Evolutionary conservation across 2,329 filamentous ascomycete genomes (phyloP).

Genomic region (Fusarium heterosporum): DNA sequence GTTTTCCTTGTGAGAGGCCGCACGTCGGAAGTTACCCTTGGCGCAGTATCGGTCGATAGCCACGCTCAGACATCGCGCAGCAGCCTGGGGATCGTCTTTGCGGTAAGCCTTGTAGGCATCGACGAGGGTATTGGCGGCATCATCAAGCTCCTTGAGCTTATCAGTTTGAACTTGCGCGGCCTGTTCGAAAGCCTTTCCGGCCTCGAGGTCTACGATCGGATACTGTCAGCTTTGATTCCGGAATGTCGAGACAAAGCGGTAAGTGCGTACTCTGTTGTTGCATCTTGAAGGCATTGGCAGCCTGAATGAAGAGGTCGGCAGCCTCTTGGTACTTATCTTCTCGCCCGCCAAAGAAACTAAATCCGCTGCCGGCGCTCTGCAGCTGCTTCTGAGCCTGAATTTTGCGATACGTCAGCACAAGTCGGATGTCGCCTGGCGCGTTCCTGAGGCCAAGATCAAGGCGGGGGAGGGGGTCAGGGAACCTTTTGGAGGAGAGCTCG

Average conservation of each 20-base stretch:
- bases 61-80: slow-evolving; percentile 80
- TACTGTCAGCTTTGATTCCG: slow-evolving; percentile 22
- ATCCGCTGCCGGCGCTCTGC: slow-evolving; percentile 79
- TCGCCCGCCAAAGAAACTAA: slow-evolving; percentile 88
- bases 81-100: slow-evolving; percentile 85
- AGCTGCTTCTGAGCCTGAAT: slow-evolving; percentile 86
- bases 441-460: slow-evolving; percentile 14
- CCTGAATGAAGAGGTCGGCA: slow-evolving; percentile 86
- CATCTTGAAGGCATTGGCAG: slow-evolving; percentile 91
- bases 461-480: slow-evolving; percentile 41
- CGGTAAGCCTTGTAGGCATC: slow-evolving; percentile 97
- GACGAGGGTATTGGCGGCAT: slow-evolving; percentile 86
- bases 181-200: slow-evolving; percentile 86
- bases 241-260: not conserved
- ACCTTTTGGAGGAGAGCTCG: slow-evolving; percentile 84
- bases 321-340: slow-evolving; percentile 92
- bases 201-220: slow-evolving; percentile 76
- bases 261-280: slow-evolving; percentile 78
- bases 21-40: slow-evolving; percentile 91
- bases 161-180: slow-evolving; percentile 83
- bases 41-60: slow-evolving; percentile 88
- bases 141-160: slow-evolving; percentile 90
- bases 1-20: slow-evolving; percentile 90
- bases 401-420: slow-evolving; percentile 17
- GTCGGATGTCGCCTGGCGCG: slow-evolving; percentile 10